A percentile compares a stretch with the other conserved stretches of the same genome.
Evolutionary conservation across 345 rosid species (phyloP).

Genomic region (Acer saccharum): DNA sequence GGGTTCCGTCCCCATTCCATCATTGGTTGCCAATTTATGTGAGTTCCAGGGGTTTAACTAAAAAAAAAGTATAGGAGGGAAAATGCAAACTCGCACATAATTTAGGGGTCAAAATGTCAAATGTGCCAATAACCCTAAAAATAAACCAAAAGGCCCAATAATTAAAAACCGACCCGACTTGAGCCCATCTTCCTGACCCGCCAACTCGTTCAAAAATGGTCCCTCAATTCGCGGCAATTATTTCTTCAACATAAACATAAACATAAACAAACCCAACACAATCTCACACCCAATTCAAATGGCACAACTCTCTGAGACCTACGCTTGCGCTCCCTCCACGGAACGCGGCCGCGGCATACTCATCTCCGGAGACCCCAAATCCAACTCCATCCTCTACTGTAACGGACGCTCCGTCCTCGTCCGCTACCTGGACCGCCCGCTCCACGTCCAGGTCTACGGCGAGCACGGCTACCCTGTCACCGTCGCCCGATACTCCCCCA

Average conservation of each 20-base stretch:
- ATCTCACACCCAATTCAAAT: conserved; percentile 4
- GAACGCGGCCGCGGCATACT: conserved; percentile 95
- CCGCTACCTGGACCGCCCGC: conserved; percentile 77
- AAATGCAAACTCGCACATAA: no score
- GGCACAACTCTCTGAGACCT: conserved; percentile 72
- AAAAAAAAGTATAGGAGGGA: no score
- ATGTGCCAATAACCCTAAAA: no score
- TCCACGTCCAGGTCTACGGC: conserved; percentile 78
- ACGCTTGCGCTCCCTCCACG: conserved; percentile 80
- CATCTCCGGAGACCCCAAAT: conserved; percentile 72
- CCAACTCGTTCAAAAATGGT: conserved; percentile 22
- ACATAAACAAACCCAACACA: background rate
- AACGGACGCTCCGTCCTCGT: conserved; percentile 88
- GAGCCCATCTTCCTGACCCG: background rate
- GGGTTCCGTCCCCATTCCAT: no score
- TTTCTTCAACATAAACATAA: background rate
- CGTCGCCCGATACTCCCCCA: conserved; percentile 92
- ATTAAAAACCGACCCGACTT: background rate
- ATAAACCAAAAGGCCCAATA: background rate
- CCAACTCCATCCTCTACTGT: conserved; percentile 77
- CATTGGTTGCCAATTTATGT: no score
- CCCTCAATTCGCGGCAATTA: conserved; percentile 17
- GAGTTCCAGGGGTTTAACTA: no score
- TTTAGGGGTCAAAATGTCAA: no score
- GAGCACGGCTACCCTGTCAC: conserved; percentile 95